These are phyloP conservation scores for Penicillium sp. DNA, from an alignment of 2,329 filamentous ascomycete species.

Conservation along the genomic window DNA sequence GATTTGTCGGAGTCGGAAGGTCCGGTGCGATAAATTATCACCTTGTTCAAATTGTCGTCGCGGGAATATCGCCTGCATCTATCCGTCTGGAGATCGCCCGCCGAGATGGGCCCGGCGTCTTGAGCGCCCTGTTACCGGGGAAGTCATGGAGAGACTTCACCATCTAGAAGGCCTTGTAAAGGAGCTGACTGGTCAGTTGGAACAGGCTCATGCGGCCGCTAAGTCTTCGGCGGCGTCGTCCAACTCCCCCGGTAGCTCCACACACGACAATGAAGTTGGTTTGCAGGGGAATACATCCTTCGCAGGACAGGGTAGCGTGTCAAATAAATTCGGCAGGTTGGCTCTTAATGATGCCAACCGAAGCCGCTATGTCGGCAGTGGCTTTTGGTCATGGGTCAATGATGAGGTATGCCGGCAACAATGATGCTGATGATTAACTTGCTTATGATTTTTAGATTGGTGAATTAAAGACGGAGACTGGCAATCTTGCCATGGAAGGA, in stretches of 20 bases:
- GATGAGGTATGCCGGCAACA: slow-evolving; percentile 50
- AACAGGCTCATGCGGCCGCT: slow-evolving; percentile 40
- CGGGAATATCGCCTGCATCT: slow-evolving; percentile 54
- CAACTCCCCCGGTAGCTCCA: slow-evolving; percentile 31
- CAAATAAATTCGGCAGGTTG: slow-evolving; percentile 50
- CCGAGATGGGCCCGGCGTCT: slow-evolving; percentile 58
- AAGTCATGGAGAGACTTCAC: slow-evolving; percentile 52
- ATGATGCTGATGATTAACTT: neutral
- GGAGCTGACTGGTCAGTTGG: slow-evolving; percentile 50
- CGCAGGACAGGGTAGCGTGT: slow-evolving; percentile 22
- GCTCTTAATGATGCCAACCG: slow-evolving; percentile 47
- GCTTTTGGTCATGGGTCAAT: slow-evolving; percentile 58
- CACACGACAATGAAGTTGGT: slow-evolving; percentile 5
- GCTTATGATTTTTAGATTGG: slow-evolving; percentile 16
- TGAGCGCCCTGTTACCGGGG: slow-evolving; percentile 39
- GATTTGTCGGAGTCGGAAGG: slow-evolving; percentile 56
- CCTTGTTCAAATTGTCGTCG: slow-evolving; percentile 60
- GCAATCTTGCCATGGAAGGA: slow-evolving; percentile 34
- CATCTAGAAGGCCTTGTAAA: slow-evolving; percentile 55
- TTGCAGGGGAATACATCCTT: slow-evolving; percentile 15
- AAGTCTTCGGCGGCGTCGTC: slow-evolving; percentile 28
- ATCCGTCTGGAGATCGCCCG: slow-evolving; percentile 51
- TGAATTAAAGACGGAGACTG: slow-evolving; percentile 13
- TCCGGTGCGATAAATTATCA: slow-evolving; percentile 58
- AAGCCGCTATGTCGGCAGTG: slow-evolving; percentile 53